Percentiles rank a stretch among this genome's conserved stretches.
Conservation (phyloP, 2,329 filamentous ascomycete genomes). For the Phyllosticta capitalensis region DNA sequence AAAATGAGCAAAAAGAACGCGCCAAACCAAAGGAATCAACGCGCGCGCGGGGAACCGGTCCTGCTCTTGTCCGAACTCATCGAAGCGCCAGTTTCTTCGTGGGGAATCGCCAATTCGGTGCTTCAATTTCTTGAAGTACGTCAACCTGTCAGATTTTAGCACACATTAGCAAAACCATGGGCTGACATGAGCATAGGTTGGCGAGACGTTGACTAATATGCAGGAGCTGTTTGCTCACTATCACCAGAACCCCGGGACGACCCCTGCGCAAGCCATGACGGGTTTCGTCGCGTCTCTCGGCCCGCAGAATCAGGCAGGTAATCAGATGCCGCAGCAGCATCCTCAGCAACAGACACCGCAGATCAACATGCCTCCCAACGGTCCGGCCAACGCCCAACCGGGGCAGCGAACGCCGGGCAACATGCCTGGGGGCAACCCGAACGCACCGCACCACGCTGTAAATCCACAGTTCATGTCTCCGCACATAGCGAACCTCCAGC, state of each 20-base stretch:
- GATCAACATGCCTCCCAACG: conserved; percentile 17
- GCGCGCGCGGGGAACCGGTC: conserved; percentile 33
- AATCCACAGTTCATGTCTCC: conserved; percentile 47
- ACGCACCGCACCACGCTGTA: conserved; percentile 16
- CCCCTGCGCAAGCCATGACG: conserved; percentile 46
- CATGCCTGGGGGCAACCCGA: conserved; percentile 19
- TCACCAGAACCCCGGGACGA: conserved; percentile 42
- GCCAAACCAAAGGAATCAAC: conserved; percentile 40
- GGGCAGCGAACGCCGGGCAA: conserved; percentile 22
- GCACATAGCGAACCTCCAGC: conserved; percentile 41
- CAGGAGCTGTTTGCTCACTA: conserved; percentile 49
- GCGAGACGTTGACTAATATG: conserved; percentile 58
- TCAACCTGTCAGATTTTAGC: conserved; percentile 10
- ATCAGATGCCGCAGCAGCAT: conserved; percentile 1
- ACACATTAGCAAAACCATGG: not conserved
- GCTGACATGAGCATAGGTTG: conserved; percentile 39
- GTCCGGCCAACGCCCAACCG: conserved; percentile 19
- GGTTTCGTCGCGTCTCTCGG: conserved; percentile 40
- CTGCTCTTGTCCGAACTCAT: conserved; percentile 38
- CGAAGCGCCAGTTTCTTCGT: conserved; percentile 37
- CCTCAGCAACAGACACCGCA: conserved; percentile 14
- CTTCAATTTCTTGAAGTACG: conserved; percentile 54
- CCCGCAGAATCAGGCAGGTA: conserved; percentile 14
- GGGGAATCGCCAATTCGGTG: conserved; percentile 47
- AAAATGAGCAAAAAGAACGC: conserved; percentile 48